Evolutionary conservation across 257 asterid genomes (phyloP).

Genomic region (Ophiorrhiza pumila): DNA sequence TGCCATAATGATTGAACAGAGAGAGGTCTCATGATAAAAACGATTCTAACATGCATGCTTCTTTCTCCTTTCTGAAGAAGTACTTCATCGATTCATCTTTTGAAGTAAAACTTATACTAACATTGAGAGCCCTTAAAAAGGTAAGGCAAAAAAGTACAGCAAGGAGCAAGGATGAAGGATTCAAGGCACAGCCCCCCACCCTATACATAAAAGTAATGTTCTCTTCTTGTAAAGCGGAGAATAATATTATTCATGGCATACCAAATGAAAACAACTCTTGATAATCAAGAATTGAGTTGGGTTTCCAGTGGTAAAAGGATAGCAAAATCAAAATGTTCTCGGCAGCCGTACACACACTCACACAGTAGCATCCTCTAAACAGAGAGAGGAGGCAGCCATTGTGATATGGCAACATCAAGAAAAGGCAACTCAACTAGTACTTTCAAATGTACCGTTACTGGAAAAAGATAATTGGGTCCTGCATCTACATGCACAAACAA

Average conservation of each 20-base stretch:
- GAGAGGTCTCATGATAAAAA: no score
- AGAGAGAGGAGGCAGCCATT: conserved; percentile 25
- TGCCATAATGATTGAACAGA: conserved; percentile 44
- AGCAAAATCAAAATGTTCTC: conserved; percentile 9
- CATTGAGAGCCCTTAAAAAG: conserved; percentile 18
- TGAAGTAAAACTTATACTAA: conserved; percentile 24
- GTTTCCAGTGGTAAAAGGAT: conserved; percentile 24
- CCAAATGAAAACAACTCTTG: conserved; percentile 16
- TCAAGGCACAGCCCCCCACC: no score
- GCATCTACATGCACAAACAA: conserved; percentile 13
- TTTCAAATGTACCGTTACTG: conserved; percentile 31
- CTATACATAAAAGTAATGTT: conserved; percentile 15
- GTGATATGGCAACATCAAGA: conserved; percentile 44
- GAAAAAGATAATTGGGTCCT: conserved; percentile 31
- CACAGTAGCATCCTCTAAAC: neutral
- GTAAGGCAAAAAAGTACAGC: conserved; percentile 38
- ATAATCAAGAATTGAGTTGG: conserved; percentile 9
- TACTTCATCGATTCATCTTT: conserved; percentile 25
- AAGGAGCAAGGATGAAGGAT: conserved; percentile 45
- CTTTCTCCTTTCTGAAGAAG: conserved; percentile 7
- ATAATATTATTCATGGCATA: conserved; percentile 23
- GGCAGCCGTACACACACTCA: conserved; percentile 9
- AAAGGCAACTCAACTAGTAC: conserved; percentile 29
- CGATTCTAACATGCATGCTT: conserved; percentile 24
- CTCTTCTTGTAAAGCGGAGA: conserved; percentile 26